Evolutionary conservation across 352 stramenopile genomes (phyloP).

Genomic region (Heterotrichella gracilis): DNA sequence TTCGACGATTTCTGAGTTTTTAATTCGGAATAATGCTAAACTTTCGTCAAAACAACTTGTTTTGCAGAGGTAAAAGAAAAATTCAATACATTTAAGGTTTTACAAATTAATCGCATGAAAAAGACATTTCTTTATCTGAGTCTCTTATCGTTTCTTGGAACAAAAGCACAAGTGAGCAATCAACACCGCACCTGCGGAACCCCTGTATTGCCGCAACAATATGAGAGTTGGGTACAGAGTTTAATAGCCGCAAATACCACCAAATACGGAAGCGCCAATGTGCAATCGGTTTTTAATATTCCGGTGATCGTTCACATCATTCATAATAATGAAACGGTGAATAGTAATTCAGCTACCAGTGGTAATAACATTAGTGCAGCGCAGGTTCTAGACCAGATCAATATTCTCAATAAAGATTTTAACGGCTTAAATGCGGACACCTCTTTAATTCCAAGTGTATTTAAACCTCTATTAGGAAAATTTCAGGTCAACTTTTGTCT

Average conservation of each 20-base stretch:
- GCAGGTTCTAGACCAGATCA: background rate
- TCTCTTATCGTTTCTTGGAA: too few species aligned
- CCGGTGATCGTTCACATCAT: background rate
- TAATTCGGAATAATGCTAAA: too few species aligned
- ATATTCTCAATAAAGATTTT: slow-evolving; percentile 10
- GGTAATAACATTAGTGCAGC: background rate
- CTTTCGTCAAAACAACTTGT: too few species aligned
- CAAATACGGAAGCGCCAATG: background rate
- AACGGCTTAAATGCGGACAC: background rate
- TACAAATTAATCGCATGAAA: too few species aligned
- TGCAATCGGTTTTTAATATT: background rate
- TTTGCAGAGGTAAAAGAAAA: too few species aligned
- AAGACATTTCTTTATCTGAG: too few species aligned
- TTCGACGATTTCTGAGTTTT: too few species aligned
- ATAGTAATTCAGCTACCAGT: background rate
- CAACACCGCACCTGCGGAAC: background rate
- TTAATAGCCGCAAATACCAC: background rate
- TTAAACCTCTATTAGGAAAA: background rate
- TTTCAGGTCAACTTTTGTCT: background rate
- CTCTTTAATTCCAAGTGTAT: background rate
- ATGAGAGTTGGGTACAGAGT: background rate
- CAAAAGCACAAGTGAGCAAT: background rate
- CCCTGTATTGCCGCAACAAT: background rate
- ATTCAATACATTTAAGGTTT: too few species aligned
- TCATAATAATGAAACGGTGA: background rate